Evolutionary conservation across 2,329 filamentous ascomycete species (phyloP), one percentile per base, ranked within the genome.

Genomic region (Trichophyton benhamiae): DNA sequence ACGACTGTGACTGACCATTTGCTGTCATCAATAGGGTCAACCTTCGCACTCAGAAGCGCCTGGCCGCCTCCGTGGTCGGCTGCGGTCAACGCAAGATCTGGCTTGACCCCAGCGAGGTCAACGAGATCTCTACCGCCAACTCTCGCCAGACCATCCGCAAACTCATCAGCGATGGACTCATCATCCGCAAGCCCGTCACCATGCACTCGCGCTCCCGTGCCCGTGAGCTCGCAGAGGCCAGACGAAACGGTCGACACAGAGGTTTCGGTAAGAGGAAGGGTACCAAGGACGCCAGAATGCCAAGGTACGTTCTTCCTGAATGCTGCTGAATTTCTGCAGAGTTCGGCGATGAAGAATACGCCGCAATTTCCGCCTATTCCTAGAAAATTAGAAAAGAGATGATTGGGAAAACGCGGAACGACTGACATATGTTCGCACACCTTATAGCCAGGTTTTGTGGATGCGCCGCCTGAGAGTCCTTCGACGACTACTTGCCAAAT

Each of bases 201-300:
- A 96, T 96, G 90, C 94, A 99, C 89, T 97, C 94, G 72, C 89
- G 95, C 81, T 86, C 89, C 74, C 90, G 94, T 76, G 94, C 94
- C 76, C 89, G 95, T 75, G 91, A 94, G 80, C 85, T 99, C 79
- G 95, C 88, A 79, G 89, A 89, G 68, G 89, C 94, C 78, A 87
- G 94, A 82, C 85, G 91, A 77, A 91, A 95, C 76, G 94, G 94
- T 77, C 86, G 94, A 81, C 94, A 99, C 86, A 88, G 94, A 81
- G 94, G 94, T 78, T 96, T 96, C 83, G 94, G 94, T 89, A 99
- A 99, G 91, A 90, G 94, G 82, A 99, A 99, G 92, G 95, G 94
- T 96, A 97, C 95, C 76, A 89, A 89, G 78, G 92, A 99, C 78
- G 92, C 94, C 78, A 90, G 94, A 87, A 99, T 99, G 94, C 92